Evolutionary conservation across 345 rosid species (phyloP).

Genomic region (Citrus maxima): DNA sequence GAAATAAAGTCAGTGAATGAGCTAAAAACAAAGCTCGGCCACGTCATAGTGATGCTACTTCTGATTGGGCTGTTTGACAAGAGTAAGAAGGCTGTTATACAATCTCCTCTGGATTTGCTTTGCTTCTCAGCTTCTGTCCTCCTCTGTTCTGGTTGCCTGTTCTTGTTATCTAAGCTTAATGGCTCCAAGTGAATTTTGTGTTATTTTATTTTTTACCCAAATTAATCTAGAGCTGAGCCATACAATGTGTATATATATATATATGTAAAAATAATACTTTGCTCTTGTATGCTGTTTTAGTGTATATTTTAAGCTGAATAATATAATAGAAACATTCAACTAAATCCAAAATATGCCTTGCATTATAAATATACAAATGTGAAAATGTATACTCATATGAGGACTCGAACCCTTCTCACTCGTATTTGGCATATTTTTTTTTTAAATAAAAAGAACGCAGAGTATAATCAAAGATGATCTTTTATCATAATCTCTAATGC

Average conservation of each 20-base stretch:
- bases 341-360: neutral
- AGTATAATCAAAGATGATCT: neutral
- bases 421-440: too few relatives aligned
- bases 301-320: neutral
- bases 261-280: too few relatives aligned
- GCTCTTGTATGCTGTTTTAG: neutral
- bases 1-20: constrained; percentile 73
- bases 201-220: neutral
- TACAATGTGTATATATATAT: neutral
- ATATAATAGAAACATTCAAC: neutral
- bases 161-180: constrained; percentile 72
- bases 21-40: constrained; percentile 87
- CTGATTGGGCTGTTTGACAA: constrained; percentile 86
- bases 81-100: constrained; percentile 67
- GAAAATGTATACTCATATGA: too few relatives aligned
- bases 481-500: neutral
- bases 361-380: too few relatives aligned
- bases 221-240: neutral
- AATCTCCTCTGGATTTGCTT: constrained; percentile 66
- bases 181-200: constrained; percentile 26
- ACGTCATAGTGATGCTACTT: constrained; percentile 93
- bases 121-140: constrained; percentile 79
- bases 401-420: too few relatives aligned
- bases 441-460: neutral
- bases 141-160: constrained; percentile 77